Percentiles rank a stretch among this genome's conserved stretches.
Evolutionary conservation across 768 basidiomycete genomes (phyloP).

Genomic region (Boletus rubropictus): DNA sequence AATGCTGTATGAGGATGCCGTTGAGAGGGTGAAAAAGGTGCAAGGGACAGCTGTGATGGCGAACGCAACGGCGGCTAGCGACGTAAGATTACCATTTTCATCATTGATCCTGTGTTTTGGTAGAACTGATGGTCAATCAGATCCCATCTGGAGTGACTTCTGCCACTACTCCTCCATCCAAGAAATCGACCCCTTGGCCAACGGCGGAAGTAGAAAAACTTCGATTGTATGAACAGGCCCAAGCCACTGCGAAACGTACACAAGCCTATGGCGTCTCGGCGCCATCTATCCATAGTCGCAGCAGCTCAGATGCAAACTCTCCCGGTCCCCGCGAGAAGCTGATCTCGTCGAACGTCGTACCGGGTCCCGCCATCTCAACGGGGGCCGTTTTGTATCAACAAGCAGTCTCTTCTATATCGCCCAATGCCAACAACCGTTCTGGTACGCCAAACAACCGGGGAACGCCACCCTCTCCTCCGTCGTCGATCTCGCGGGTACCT

Average conservation of each 20-base stretch:
- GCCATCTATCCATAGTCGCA: slow-evolving; percentile 22
- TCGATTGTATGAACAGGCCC: slow-evolving; percentile 62
- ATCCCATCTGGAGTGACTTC: background rate
- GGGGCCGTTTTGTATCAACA: slow-evolving; percentile 42
- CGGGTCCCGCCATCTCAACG: slow-evolving; percentile 30
- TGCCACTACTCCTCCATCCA: slow-evolving; percentile 5
- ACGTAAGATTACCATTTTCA: slow-evolving; percentile 17
- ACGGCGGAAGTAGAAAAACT: slow-evolving; percentile 75
- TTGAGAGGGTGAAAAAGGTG: slow-evolving; percentile 34
- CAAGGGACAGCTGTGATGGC: slow-evolving; percentile 32
- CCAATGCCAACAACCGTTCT: slow-evolving; percentile 11
- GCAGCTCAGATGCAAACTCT: slow-evolving; percentile 27
- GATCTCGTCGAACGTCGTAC: slow-evolving; percentile 6
- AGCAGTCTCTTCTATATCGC: slow-evolving; percentile 39
- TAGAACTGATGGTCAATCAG: slow-evolving; percentile 11
- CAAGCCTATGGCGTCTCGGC: slow-evolving; percentile 39
- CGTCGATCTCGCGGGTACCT: slow-evolving; percentile 31
- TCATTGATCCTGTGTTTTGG: background rate
- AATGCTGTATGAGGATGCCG: slow-evolving; percentile 34
- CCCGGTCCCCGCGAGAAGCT: slow-evolving; percentile 11
- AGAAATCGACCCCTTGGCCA: slow-evolving; percentile 39
- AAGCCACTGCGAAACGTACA: slow-evolving; percentile 55
- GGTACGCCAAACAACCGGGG: slow-evolving; percentile 22
- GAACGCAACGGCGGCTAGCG: slow-evolving; percentile 22
- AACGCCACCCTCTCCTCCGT: slow-evolving; percentile 26